Percentiles rank a stretch among this genome's conserved stretches.
phyloP scores from a whole-genome alignment of 2,329 filamentous ascomycete species.

The Colletotrichum camelliae region DNA sequence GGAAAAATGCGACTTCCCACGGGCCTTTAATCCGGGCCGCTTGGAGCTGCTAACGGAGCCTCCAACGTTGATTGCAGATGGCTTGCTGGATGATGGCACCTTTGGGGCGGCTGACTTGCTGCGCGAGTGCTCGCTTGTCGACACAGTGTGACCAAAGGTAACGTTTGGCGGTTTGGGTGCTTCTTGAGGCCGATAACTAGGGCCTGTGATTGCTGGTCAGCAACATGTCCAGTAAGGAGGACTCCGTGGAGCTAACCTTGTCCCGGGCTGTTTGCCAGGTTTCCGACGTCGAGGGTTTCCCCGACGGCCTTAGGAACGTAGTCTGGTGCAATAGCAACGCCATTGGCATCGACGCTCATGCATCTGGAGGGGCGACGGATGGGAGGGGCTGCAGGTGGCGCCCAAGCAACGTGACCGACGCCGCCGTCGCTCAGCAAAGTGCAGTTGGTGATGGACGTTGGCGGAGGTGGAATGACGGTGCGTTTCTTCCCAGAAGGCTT shows the following conservation, averaged over 20 bases:
- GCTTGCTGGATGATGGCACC: background rate
- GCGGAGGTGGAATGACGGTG: background rate
- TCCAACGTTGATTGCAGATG: background rate
- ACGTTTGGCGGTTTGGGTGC: background rate
- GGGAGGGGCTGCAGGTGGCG: background rate
- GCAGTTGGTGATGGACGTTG: slow-evolving; percentile 6
- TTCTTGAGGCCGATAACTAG: background rate
- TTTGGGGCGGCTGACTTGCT: background rate
- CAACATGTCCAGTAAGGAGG: background rate
- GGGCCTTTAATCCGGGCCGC: background rate
- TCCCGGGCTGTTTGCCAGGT: background rate
- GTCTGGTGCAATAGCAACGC: background rate
- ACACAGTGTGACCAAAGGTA: background rate
- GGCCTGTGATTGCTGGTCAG: background rate
- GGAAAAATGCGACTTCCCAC: background rate
- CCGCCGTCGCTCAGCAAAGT: slow-evolving; percentile 3
- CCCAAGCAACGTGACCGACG: background rate
- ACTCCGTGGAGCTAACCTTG: background rate
- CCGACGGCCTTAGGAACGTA: background rate
- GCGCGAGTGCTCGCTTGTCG: background rate
- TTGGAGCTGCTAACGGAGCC: background rate
- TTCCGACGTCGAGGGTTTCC: background rate
- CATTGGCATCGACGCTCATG: background rate
- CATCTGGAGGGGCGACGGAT: slow-evolving; percentile 2
- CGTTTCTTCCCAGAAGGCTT: background rate